Conservation (phyloP, 1,139 yeast species). For the Yamadazyma trypodendri region DNA sequence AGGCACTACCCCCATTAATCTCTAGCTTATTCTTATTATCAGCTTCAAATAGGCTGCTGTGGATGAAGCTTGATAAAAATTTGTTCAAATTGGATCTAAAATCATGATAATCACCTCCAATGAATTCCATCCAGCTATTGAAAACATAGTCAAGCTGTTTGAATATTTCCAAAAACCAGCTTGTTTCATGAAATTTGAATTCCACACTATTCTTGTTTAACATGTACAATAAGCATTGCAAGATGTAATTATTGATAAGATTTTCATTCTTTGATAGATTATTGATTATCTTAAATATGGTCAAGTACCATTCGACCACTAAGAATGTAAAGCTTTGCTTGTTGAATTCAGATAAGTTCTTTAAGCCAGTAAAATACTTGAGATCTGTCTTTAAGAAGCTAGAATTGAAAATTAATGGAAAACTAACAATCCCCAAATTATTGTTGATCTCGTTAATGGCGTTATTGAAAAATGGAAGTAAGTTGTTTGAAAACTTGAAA, state of each 20-base stretch:
- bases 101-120: slow-evolving; percentile 3
- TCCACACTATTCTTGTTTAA: slow-evolving; percentile 18
- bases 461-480: slow-evolving; percentile 23
- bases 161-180: slow-evolving; percentile 15
- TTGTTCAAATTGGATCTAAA: slow-evolving; percentile 11
- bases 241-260: slow-evolving; percentile 26
- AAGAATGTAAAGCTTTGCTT: slow-evolving; percentile 20
- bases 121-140: slow-evolving; percentile 23
- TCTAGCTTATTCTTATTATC: slow-evolving; percentile 5
- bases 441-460: slow-evolving; percentile 34
- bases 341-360: slow-evolving; percentile 6
- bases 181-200: slow-evolving; percentile 10
- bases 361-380: slow-evolving; percentile 5
- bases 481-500: slow-evolving; percentile 13
- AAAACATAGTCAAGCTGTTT: slow-evolving; percentile 19
- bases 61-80: slow-evolving; percentile 11
- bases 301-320: slow-evolving; percentile 40
- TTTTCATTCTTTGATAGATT: slow-evolving; percentile 20
- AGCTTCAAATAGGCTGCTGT: slow-evolving; percentile 5
- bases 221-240: slow-evolving; percentile 28
- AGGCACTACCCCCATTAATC: background rate
- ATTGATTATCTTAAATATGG: slow-evolving; percentile 33
- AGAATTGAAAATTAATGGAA: slow-evolving; percentile 43
- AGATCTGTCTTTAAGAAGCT: slow-evolving; percentile 20
- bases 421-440: slow-evolving; percentile 42